Evolutionary conservation across 345 rosid genomes (phyloP), one percentile per base, ranked within the genome.

Genomic region (Litchi chinensis): DNA sequence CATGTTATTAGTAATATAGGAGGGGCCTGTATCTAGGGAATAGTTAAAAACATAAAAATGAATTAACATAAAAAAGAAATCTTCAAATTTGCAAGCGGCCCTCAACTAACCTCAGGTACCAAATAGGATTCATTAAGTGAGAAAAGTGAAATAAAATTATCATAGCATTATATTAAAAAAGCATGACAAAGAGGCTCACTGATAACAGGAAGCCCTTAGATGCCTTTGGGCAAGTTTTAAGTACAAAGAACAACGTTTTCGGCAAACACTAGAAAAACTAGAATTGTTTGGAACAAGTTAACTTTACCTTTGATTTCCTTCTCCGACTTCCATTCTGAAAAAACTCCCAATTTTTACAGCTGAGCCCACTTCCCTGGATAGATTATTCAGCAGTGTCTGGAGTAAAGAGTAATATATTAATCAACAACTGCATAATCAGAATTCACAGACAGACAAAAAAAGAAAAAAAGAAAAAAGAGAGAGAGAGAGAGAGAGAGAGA

Each of bases 321-420:
- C 99, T 73, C 99, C 99, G 76, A 94, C 98, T 83, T 96, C 97
- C 83, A 96, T 91, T 88, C 99, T 90, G 76, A 93, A 89, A 85
- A 94, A 96, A 81, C 74, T 86, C 71, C 91, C 81, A 79, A 96
- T 86, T 87, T 87, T 93, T 85, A 96, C 98, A 0, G 91, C 82
- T 56, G 97, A 87, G 62, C 97, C 94, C 62, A 94, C 90, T 81
- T 91, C 97, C 82, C 90, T 87, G 40, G 98, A 91, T 56, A 96
- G 80, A 83, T 90, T 87, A 79, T 84, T 79, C 79, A 96, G 60
- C 68, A 91, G 76, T 65, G 88, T 89, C 99, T 96, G 91, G 50
- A 48, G 65, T 50, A 77, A 8, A 8, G 68, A 3, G 19, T 22
- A 64, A 66, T 67, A 64, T 44, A 77, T 18, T 22, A 82, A 37